These are phyloP conservation scores for Neospermospora avenae DNA, from an alignment of 2,329 filamentous ascomycete genomes.

Conservation along the genomic window DNA sequence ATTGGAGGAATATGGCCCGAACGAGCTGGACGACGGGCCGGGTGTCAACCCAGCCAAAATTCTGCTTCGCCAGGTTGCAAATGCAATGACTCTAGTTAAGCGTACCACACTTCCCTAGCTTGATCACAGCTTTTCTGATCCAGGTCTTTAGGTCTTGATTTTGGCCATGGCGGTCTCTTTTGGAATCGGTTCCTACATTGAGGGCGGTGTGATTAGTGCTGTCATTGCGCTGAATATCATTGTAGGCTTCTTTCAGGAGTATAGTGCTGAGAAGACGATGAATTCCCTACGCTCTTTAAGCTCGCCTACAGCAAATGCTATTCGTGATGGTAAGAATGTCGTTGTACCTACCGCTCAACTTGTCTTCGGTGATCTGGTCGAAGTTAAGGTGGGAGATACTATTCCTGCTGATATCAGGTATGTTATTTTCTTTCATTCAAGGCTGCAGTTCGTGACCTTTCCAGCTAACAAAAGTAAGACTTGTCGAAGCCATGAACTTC, in stretches of 20 bases:
- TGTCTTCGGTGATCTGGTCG: slow-evolving; percentile 55
- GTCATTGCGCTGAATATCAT: slow-evolving; percentile 57
- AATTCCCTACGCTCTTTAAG: slow-evolving; percentile 42
- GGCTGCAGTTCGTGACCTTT: background rate
- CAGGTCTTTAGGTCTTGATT: slow-evolving; percentile 44
- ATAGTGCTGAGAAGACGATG: slow-evolving; percentile 51
- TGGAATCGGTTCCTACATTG: slow-evolving; percentile 56
- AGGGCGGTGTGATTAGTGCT: slow-evolving; percentile 56
- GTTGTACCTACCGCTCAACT: slow-evolving; percentile 51
- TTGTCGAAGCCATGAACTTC: slow-evolving; percentile 52
- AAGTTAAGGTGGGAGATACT: slow-evolving; percentile 48
- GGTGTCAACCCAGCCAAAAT: slow-evolving; percentile 62
- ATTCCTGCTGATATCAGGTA: slow-evolving; percentile 41
- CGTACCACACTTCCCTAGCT: background rate
- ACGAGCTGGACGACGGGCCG: slow-evolving; percentile 59
- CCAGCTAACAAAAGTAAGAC: slow-evolving; percentile 25
- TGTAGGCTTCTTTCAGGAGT: slow-evolving; percentile 55
- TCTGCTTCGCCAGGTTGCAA: slow-evolving; percentile 62
- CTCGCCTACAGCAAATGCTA: slow-evolving; percentile 39
- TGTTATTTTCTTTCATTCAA: background rate
- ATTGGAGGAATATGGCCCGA: slow-evolving; percentile 56
- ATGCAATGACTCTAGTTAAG: slow-evolving; percentile 61
- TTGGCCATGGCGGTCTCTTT: slow-evolving; percentile 56
- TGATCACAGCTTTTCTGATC: slow-evolving; percentile 7
- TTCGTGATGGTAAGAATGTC: slow-evolving; percentile 48